Evolutionary conservation across 1,284 basidiomycete genomes (phyloP).

Genomic region (Leccinum pallidistipes): DNA sequence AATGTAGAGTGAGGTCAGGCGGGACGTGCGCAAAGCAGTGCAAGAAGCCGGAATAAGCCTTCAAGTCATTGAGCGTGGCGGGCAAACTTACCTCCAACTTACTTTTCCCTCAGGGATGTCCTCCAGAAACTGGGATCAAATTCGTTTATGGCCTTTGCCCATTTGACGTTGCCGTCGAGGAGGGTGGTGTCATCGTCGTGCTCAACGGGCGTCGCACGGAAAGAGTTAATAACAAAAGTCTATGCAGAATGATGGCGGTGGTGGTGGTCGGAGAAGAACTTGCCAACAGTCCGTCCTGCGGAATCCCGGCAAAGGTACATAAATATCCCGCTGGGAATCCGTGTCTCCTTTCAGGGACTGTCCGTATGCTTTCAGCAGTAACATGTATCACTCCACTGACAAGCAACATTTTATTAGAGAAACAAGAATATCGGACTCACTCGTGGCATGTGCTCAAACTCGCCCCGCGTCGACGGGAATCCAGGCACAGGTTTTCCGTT

Average conservation of each 20-base stretch:
- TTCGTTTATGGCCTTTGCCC: conserved; percentile 54
- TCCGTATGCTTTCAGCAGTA: conserved; percentile 20
- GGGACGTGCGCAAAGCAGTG: too few species aligned
- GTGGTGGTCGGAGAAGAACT: background rate
- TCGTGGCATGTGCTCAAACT: conserved; percentile 30
- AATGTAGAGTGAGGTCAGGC: too few species aligned
- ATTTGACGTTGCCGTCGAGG: conserved; percentile 56
- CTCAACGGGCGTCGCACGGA: background rate
- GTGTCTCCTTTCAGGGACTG: conserved; percentile 22
- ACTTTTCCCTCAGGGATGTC: too few species aligned
- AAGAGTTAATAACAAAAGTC: background rate
- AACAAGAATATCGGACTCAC: conserved; percentile 3
- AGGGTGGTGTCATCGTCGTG: conserved; percentile 37
- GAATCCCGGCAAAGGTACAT: conserved; percentile 19
- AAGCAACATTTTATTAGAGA: too few species aligned
- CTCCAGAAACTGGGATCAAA: conserved; percentile 44
- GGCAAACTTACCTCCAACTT: too few species aligned
- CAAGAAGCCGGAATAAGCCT: too few species aligned
- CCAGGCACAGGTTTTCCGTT: conserved; percentile 19
- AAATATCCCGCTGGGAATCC: conserved; percentile 22
- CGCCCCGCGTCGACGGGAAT: conserved; percentile 21
- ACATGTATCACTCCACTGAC: conserved; percentile 26
- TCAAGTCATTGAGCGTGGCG: too few species aligned
- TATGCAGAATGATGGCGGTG: background rate
- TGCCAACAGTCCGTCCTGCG: conserved; percentile 12